A percentile compares a stretch with the other conserved stretches of the same genome.
These are phyloP conservation scores for Triangularia setosa DNA, from an alignment of 2,329 filamentous ascomycete genomes.

Conservation along the genomic window DNA sequence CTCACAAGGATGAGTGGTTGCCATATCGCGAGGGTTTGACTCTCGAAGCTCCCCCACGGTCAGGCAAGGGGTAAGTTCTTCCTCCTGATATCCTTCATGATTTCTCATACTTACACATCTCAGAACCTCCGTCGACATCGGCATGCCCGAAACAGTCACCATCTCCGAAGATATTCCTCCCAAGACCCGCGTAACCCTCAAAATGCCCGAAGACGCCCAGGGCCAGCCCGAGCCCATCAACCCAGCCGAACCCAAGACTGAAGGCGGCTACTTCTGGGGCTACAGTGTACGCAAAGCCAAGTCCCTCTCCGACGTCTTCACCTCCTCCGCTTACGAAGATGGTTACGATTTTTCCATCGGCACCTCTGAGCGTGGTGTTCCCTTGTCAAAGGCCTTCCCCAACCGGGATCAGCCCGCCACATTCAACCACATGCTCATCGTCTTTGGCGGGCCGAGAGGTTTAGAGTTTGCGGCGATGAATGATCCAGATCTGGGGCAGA, in stretches of 20 bases:
- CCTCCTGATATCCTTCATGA: slow-evolving; percentile 20
- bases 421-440: slow-evolving; percentile 71
- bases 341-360: slow-evolving; percentile 83
- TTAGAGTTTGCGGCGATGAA: slow-evolving; percentile 71
- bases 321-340: slow-evolving; percentile 67
- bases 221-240: slow-evolving; percentile 58
- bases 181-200: slow-evolving; percentile 70
- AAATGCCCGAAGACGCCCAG: slow-evolving; percentile 49
- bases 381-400: slow-evolving; percentile 46
- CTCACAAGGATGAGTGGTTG: slow-evolving; percentile 72
- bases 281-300: slow-evolving; percentile 65
- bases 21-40: slow-evolving; percentile 76
- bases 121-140: slow-evolving; percentile 57
- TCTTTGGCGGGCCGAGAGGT: slow-evolving; percentile 77
- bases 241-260: slow-evolving; percentile 65
- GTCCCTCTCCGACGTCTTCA: slow-evolving; percentile 70
- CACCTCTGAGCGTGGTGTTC: slow-evolving; percentile 71
- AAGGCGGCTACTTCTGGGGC: slow-evolving; percentile 84
- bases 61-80: slow-evolving; percentile 34
- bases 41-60: slow-evolving; percentile 41
- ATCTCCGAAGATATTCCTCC: slow-evolving; percentile 61
- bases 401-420: slow-evolving; percentile 36
- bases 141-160: slow-evolving; percentile 51
- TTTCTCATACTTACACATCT: slow-evolving; percentile 7
- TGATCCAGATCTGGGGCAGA: slow-evolving; percentile 50